Percentiles rank a stretch among this genome's conserved stretches.
Evolutionary conservation across 2,329 filamentous ascomycete species (phyloP).

Genomic region (Fusarium setosum): DNA sequence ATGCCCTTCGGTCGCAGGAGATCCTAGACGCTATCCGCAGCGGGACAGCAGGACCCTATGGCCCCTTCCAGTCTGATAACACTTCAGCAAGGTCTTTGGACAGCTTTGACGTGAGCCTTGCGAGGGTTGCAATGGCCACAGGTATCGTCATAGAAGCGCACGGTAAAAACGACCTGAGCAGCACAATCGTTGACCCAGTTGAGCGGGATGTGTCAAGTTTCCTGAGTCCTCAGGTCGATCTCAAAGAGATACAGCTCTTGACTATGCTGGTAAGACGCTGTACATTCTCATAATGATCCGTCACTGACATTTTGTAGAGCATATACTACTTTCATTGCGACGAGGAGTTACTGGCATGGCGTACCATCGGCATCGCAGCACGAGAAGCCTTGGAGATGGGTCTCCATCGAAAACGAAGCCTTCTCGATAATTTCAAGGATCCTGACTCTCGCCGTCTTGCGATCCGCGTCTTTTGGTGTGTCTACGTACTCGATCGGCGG

Average conservation of each 20-base stretch:
- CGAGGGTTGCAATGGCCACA: slow-evolving; percentile 49
- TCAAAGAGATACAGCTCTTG: slow-evolving; percentile 49
- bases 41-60: neutral
- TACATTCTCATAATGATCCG: accelerated
- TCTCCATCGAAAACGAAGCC: slow-evolving; percentile 57
- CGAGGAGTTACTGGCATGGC: slow-evolving; percentile 62
- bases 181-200: slow-evolving; percentile 44
- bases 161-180: slow-evolving; percentile 44
- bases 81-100: neutral
- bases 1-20: slow-evolving; percentile 38
- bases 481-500: slow-evolving; percentile 62
- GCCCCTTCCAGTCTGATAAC: neutral
- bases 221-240: slow-evolving; percentile 42
- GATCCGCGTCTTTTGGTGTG: slow-evolving; percentile 59
- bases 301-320: slow-evolving; percentile 38
- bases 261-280: slow-evolving; percentile 42
- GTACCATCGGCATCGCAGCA: slow-evolving; percentile 58
- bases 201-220: slow-evolving; percentile 45
- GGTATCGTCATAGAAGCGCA: slow-evolving; percentile 47
- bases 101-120: slow-evolving; percentile 46
- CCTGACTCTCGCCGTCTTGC: slow-evolving; percentile 45
- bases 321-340: slow-evolving; percentile 59
- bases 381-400: slow-evolving; percentile 61
- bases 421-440: slow-evolving; percentile 52
- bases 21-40: slow-evolving; percentile 42